A percentile compares a stretch with the other conserved stretches of the same genome.
phyloP scores from a whole-genome alignment of 208 protist species.

The Leptomonas pyrrhocoris region DNA sequence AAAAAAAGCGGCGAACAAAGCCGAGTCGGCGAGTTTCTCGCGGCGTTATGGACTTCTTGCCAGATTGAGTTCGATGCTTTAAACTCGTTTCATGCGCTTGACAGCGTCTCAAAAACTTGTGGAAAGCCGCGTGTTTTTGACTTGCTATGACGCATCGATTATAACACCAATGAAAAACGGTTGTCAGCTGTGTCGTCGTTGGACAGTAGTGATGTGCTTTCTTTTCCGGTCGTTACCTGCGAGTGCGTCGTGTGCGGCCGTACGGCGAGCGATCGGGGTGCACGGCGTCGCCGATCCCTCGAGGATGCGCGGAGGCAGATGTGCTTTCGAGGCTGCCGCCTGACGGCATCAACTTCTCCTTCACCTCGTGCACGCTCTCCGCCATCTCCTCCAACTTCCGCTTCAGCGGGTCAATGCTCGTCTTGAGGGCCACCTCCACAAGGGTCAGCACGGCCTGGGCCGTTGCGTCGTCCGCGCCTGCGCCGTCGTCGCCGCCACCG shows the following conservation, averaged over 20 bases:
- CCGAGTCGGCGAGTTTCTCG: too few relatives aligned
- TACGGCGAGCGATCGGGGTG: background rate
- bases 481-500: conserved; percentile 13
- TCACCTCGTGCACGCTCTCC: conserved; percentile 29
- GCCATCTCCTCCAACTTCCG: conserved; percentile 32
- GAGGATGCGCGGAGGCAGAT: background rate
- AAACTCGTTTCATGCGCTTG: too few relatives aligned
- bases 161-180: too few relatives aligned
- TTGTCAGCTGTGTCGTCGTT: too few relatives aligned
- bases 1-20: too few relatives aligned
- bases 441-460: conserved; percentile 21
- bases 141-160: too few relatives aligned
- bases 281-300: background rate
- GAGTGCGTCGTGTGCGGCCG: background rate
- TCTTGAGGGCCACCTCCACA: conserved; percentile 27
- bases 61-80: too few relatives aligned
- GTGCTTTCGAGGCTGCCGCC: background rate
- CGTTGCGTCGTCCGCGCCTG: conserved; percentile 2
- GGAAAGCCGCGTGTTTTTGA: too few relatives aligned
- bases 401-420: conserved; percentile 27
- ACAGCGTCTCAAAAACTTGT: too few relatives aligned
- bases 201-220: background rate
- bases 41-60: too few relatives aligned
- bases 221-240: background rate
- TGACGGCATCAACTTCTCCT: conserved; percentile 11